Percentiles rank a stretch among this genome's conserved stretches.
phyloP scores from a whole-genome alignment of 1,139 yeast genomes.

The Diutina sp. region DNA sequence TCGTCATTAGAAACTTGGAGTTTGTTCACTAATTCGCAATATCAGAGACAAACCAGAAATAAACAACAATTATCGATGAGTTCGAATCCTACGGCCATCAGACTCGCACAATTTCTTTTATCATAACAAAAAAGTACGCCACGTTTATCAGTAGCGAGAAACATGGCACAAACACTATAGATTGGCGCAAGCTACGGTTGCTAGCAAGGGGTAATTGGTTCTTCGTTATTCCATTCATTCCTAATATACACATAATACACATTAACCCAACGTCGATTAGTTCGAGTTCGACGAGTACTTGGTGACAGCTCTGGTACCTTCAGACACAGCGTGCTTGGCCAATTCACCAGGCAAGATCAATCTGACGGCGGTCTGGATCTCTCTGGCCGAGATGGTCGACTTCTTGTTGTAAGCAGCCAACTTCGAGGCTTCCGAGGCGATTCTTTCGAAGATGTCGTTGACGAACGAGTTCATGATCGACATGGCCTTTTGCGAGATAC shows the following conservation, averaged over 20 bases:
- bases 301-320: constrained; percentile 99
- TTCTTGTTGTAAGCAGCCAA: constrained; percentile 99
- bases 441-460: constrained; percentile 90
- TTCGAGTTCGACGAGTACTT: constrained; percentile 86
- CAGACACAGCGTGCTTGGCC: constrained; percentile 98
- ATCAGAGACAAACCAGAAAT: too few species aligned
- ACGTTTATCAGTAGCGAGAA: too few species aligned
- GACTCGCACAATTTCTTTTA: too few species aligned
- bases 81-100: too few species aligned
- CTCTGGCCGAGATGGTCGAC: constrained; percentile 98
- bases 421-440: constrained; percentile 97
- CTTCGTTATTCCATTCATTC: constrained; percentile 1
- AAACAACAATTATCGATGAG: too few species aligned
- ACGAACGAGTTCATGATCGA: constrained; percentile 98
- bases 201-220: neutral
- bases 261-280: constrained; percentile 11
- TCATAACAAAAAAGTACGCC: too few species aligned
- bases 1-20: too few species aligned
- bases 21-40: too few species aligned
- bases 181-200: neutral
- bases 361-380: constrained; percentile 98
- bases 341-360: constrained; percentile 98
- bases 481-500: constrained; percentile 99
- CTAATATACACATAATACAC: constrained; percentile 3
- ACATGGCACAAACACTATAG: neutral